Evolutionary conservation across 2,329 filamentous ascomycete genomes (phyloP), one percentile per base, ranked within the genome.

Genomic region (Microdochium paspali): DNA sequence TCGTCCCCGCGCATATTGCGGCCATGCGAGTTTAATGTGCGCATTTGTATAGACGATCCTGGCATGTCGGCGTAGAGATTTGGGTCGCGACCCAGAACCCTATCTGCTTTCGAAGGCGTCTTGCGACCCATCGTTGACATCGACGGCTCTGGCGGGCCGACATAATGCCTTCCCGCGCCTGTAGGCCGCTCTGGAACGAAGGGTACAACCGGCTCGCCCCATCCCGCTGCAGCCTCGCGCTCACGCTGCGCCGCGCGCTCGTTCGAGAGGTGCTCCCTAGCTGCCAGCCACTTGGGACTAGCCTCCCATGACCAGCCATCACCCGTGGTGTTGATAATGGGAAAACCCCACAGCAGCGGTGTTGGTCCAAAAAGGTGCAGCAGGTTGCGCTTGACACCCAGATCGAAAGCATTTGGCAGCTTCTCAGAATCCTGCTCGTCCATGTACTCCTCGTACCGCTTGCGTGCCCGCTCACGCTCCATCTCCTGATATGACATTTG

Each of bases 261-360:
- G 10, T 59, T 55, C 4, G 70, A 67, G n/a, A 90, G 72, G 20
- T 70, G 70, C 5, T 89, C 82, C 40, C 83, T 74, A 3, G 84
- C 85, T 30, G 83, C 80, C 2, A 87, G 53, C 86, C 93, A 98
- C 54, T 79, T 80, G 1, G 79, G 75, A 59, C 82, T 94, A 1
- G 90, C 79, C 58, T 96, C 90, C 93, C 93, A 98, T 42, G 74
- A 76, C 91, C 91, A 98, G 21, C 93, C 93, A 63, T 98, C 88
- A 28, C 91, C 91, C 0, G 81, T 87, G 2, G 90, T 95, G 59
- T 86, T 97, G 64, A 79, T 81, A 43, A 97, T 70, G 0, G 93
- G 93, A 1, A 97, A 51, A 24, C 74, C 68, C 91, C 93, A 97
- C 9, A 93, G 71, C 24, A 79, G 66, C 1, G 82, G 82, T 1